Evolutionary conservation across 2,329 filamentous ascomycete species (phyloP), one percentile per base, ranked within the genome.

Genomic region (Claviceps fusiformis): DNA sequence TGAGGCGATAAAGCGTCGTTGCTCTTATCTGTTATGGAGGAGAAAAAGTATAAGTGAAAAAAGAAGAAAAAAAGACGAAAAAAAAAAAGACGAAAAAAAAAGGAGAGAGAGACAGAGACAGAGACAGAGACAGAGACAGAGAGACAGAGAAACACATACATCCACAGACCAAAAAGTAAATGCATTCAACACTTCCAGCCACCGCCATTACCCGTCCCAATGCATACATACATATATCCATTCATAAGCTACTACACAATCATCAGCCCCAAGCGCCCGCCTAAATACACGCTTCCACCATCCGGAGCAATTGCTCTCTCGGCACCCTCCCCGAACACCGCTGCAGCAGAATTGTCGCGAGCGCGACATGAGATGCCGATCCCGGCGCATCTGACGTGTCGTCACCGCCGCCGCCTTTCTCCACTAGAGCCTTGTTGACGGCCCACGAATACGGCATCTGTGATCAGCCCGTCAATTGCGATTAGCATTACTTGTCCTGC

Each of bases 361-460:
- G 53, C 0, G 61, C 61, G 9, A 62, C 60, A 45, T 64, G 62
- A 9, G 64, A 64, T 8, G 8, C 10, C 35, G 35, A 37, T 11
- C 35, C 35, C 3, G 35, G 35, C 10, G 59, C 59, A 24, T 65
- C 61, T 3, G 63, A 59, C 58, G 60, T 59, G 17, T 56, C 52
- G 5, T n/a, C n/a, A n/a, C 52, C 43, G 2, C 57, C 51, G 33
- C 54, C 56, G 2, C 60, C 58, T 3, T 48, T 50, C 2, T 48
- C 48, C 3, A 58, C 61, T 44, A 66, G 54, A 3, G 62, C 60
- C 58, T 61, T 62, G 13, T 61, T 59, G 35, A 66, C 46, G 5
- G 62, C 57, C 65, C 65, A 67, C 0, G 63, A 58, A 39, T 61
- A 63, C 1, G 65, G 64, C 1, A 63, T 39, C 63, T 65, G 33